Base-by-base conservation (phyloP, 352 stramenopile genomes). In the Globisporangium uncinulatum region DNA sequence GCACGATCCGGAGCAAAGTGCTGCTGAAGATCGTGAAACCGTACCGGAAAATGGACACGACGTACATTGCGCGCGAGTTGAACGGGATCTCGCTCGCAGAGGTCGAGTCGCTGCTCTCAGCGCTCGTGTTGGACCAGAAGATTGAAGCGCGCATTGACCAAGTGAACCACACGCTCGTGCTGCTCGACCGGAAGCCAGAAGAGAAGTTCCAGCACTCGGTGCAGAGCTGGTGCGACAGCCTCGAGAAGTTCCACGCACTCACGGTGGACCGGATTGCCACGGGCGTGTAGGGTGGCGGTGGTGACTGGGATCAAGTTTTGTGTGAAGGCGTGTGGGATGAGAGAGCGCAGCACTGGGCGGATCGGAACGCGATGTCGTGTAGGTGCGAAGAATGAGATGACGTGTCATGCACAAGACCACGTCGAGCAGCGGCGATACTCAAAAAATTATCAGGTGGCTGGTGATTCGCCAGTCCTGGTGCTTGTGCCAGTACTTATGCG, bases 1-100 rank as follows among this genome's bases (percentile, higher is more conserved):
- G 87, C 20, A 98, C 94, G 5, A 98, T 99, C 67, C 86, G 95
- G 17, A 97, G 81, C 60, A 97, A 98, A 68, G 95, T 99, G 45
- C 70, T 98, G 53, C 70, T 97, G 32, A 94, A 94, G 57, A 92
- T 97, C 46, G 87, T 99, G 65, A 93, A 87, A 46, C 94, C 94
- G 1, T 99, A 98, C 65, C 86, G 89, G 24, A 86, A 84, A n/a
- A 97, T 98, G 73, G 87, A 92, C 45, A 86, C 97, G 7, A 56
- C 69, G 34, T 96, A 96, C 63, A 96, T 98, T 59, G 84, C 94
- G 10, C 74, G 74, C 7, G 91, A 98, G 70, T 71, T 99, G 6
- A 98, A 98, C 48, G 80, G 71, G 54, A 96, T 99, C 61, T 74
- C 86, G 3, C 66, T 96, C 1, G 66, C 73, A 0, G 90, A 98